Conservation (phyloP, 163 green algal species). For the Scenedesmus sp. region DNA sequence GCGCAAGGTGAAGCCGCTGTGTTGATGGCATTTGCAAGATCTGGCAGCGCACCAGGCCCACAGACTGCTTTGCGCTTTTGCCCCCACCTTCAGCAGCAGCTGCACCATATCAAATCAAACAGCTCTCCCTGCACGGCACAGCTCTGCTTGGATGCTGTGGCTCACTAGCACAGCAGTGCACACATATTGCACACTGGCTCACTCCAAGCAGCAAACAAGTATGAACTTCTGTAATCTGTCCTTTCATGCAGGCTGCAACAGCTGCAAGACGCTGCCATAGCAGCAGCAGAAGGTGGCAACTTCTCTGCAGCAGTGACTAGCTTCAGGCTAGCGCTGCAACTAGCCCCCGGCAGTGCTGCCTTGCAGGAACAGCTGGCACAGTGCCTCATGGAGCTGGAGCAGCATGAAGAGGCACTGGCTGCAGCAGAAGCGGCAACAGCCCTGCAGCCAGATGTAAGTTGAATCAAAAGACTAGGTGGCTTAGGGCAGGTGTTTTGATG, state of each 20-base stretch:
- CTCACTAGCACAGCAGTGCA: no score
- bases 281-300: conserved; percentile 35
- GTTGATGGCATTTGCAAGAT: background rate
- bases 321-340: conserved; percentile 3
- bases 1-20: background rate
- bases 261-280: background rate
- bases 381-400: conserved; percentile 41
- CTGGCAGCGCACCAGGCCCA: background rate
- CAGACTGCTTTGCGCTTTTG: no score
- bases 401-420: background rate
- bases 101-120: no score
- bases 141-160: no score
- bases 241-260: conserved; percentile 20
- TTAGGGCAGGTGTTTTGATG: background rate
- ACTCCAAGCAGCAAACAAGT: background rate
- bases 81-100: no score
- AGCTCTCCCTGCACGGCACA: no score
- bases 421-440: conserved; percentile 14
- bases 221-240: background rate
- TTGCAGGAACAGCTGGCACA: conserved; percentile 50
- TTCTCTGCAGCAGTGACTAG: background rate
- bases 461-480: background rate
- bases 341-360: background rate
- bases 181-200: background rate
- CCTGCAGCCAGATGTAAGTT: conserved; percentile 15